Conservation (phyloP, 441 rosid genomes). For the Mallotus japonicus region DNA sequence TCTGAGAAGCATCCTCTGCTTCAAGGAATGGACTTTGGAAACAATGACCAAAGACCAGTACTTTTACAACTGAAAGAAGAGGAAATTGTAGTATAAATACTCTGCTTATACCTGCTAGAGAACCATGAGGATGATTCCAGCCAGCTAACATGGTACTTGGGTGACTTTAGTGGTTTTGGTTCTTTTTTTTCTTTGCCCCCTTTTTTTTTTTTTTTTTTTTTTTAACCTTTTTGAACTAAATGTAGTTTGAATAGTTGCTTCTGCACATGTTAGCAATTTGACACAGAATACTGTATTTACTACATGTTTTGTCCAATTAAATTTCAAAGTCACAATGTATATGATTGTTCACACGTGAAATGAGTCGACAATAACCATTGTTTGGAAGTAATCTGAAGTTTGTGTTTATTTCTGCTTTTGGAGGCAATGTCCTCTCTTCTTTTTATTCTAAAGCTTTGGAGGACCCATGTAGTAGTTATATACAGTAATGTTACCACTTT, state of each 20-base stretch:
- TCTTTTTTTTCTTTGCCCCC: neutral
- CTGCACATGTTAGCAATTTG: slow-evolving; percentile 10
- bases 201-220: neutral
- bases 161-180: neutral
- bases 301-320: slow-evolving; percentile 24
- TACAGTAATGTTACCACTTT: neutral
- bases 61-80: slow-evolving; percentile 68
- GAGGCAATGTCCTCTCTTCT: neutral
- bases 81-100: slow-evolving; percentile 41
- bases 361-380: slow-evolving; percentile 6
- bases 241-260: slow-evolving; percentile 6
- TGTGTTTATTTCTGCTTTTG: neutral
- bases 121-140: neutral
- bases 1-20: slow-evolving; percentile 47
- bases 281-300: neutral
- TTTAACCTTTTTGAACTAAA: slow-evolving; percentile 11
- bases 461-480: neutral
- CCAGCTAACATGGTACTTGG: slow-evolving; percentile 12
- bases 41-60: slow-evolving; percentile 47
- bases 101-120: neutral
- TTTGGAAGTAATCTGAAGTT: neutral
- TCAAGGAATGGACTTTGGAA: slow-evolving; percentile 29
- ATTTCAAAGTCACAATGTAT: slow-evolving; percentile 20
- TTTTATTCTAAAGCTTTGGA: neutral
- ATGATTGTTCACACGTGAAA: slow-evolving; percentile 17